A percentile compares a stretch with the other conserved stretches of the same genome.
Evolutionary conservation across 352 stramenopile genomes (phyloP).

Genomic region (Sclerospora graminicola): DNA sequence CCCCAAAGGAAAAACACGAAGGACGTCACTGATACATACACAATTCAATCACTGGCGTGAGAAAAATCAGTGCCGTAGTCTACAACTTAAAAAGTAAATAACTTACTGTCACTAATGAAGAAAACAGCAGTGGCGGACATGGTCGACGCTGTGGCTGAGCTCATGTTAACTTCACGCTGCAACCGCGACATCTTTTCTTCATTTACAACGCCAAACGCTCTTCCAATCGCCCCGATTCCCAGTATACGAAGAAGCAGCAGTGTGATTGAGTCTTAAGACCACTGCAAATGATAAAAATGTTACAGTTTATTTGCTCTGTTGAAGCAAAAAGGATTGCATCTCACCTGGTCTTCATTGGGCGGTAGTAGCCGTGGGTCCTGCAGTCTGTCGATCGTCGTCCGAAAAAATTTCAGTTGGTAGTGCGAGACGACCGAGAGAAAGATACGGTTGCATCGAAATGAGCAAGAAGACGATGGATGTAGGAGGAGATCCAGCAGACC

Average conservation of each 20-base stretch:
- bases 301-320: background rate
- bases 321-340: conserved; percentile 11
- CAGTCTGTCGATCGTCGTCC: conserved; percentile 25
- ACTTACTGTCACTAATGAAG: conserved; percentile 33
- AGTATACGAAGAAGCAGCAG: conserved; percentile 76
- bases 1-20: conserved; percentile 37
- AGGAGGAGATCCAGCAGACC: conserved; percentile 82
- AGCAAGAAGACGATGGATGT: conserved; percentile 78
- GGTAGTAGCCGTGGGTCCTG: conserved; percentile 29
- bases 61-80: background rate
- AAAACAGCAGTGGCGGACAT: conserved; percentile 48
- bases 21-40: conserved; percentile 16
- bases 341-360: conserved; percentile 36
- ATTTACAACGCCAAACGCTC: conserved; percentile 87
- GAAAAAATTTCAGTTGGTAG: conserved; percentile 32
- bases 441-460: conserved; percentile 44
- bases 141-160: conserved; percentile 48
- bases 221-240: conserved; percentile 83
- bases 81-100: background rate
- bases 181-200: conserved; percentile 86
- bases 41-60: too few relatives aligned
- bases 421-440: conserved; percentile 62
- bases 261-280: conserved; percentile 32
- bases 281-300: conserved; percentile 12
- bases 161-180: conserved; percentile 85